A percentile compares a stretch with the other conserved stretches of the same genome.
These are phyloP conservation scores for Fusarium liriodendri DNA, from an alignment of 2,329 filamentous ascomycete species.

Conservation along the genomic window DNA sequence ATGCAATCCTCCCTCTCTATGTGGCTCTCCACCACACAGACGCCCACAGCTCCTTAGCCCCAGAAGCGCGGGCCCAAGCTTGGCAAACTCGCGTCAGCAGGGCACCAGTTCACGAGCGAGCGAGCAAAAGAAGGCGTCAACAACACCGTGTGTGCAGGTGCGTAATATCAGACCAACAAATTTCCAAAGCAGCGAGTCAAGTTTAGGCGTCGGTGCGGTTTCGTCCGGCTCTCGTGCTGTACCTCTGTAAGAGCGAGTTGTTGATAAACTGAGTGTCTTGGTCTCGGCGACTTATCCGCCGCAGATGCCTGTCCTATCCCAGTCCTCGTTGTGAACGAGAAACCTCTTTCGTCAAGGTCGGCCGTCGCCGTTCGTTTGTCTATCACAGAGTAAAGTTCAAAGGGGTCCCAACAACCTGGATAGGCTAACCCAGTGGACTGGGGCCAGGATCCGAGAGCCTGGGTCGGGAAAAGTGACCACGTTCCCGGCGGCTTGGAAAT, in stretches of 20 bases:
- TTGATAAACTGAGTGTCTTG: not conserved
- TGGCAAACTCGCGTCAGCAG: conserved; percentile 18
- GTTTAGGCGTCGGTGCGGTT: not conserved
- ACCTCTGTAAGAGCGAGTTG: conserved; percentile 10
- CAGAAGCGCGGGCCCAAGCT: conserved; percentile 4
- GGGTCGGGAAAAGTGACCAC: conserved; percentile 35
- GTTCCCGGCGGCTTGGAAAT: conserved; percentile 38
- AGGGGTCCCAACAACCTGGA: conserved; percentile 37
- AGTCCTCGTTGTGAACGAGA: not conserved
- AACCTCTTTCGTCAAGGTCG: not conserved
- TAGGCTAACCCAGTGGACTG: conserved; percentile 35
- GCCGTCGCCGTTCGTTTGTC: not conserved
- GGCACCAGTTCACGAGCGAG: conserved; percentile 2
- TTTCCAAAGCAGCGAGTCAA: not conserved
- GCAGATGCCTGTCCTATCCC: conserved; percentile 1
- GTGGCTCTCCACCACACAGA: conserved; percentile 27
- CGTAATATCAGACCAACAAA: not conserved
- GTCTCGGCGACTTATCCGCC: not conserved
- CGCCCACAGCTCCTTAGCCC: conserved; percentile 14
- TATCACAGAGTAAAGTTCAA: not conserved
- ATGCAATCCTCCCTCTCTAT: conserved; percentile 9
- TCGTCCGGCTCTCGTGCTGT: not conserved
- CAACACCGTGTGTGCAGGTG: not conserved
- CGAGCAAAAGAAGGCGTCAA: not conserved
- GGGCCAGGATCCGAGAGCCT: conserved; percentile 42